Base-by-base conservation (phyloP, 139 green algal genomes). In the Deuterostichococcus epilithicus region DNA sequence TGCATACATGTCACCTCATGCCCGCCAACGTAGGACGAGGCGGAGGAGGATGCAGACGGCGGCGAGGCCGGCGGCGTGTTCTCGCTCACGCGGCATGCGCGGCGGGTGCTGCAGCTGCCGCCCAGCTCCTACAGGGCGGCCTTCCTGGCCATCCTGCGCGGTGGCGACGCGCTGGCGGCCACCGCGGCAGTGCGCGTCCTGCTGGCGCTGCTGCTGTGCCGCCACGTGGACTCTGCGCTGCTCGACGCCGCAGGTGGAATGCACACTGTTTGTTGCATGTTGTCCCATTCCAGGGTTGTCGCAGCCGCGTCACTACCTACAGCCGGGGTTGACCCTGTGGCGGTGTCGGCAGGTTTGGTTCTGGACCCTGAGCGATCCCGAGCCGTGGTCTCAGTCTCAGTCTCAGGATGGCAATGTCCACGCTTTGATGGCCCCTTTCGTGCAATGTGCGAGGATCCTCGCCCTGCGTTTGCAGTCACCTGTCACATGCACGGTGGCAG, bases 181-280 rank as follows among this genome's bases (percentile, higher is more conserved):
- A 76, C 75, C 33, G 87, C 87, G 20, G 81, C 80, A 3, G 87
- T 88, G 60, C 75, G 85, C 0, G 78, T 90, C 28, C 69, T 91
- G 63, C 78, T 81, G 5, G 74, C 75, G 1, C n/a, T 90, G 59
- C 67, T 88, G 33, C 65, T 78, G 22, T 84, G 76, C 71, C 60
- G 74, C 22, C 65, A 77, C 20, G 72, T 83, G 5, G 63, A 77
- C 22, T 35, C 79, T 44, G 82, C 82, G 38, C 38, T 89, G 42
- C 67, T 91, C 23, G 81, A 87, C 44, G 42, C 84, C 26, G 77
- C 82, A 42, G 85, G 85, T 82, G 69, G 10, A 76, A 65, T 3
- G 39, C 1, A 25, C 5, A 3, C 69, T 15, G 47, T 3, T 69
- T 3, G 30, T 52, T 34, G 23, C 25, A 4, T 72, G 59, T n/a